Conservation (phyloP, 352 stramenopile genomes). For the Globisporangium mamillatum region DNA sequence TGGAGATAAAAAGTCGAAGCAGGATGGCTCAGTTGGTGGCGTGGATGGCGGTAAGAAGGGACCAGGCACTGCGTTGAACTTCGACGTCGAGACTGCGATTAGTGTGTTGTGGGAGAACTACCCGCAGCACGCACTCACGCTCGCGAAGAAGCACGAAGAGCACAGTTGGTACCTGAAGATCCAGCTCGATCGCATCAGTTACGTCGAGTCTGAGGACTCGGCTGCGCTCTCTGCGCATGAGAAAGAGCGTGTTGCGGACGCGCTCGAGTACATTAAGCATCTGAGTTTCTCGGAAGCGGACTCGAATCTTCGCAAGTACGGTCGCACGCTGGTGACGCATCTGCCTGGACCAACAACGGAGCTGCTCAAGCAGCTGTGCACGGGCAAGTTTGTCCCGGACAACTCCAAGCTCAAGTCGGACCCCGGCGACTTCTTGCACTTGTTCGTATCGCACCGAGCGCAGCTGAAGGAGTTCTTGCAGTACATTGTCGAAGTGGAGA, state of each 20-base stretch:
- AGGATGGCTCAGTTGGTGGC: slow-evolving; percentile 15
- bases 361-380: slow-evolving; percentile 89
- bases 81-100: slow-evolving; percentile 92
- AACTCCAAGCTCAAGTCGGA: slow-evolving; percentile 71
- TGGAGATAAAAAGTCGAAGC: slow-evolving; percentile 19
- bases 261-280: slow-evolving; percentile 89
- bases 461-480: slow-evolving; percentile 88
- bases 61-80: slow-evolving; percentile 50
- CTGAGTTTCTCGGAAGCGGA: slow-evolving; percentile 84
- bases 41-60: slow-evolving; percentile 27
- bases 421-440: slow-evolving; percentile 87
- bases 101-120: slow-evolving; percentile 92
- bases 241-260: slow-evolving; percentile 84
- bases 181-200: slow-evolving; percentile 89
- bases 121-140: slow-evolving; percentile 83
- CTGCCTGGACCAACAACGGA: slow-evolving; percentile 87
- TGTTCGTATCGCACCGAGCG: slow-evolving; percentile 90
- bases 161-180: slow-evolving; percentile 93
- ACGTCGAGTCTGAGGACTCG: slow-evolving; percentile 78
- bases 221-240: slow-evolving; percentile 63
- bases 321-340: slow-evolving; percentile 85
- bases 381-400: slow-evolving; percentile 64
- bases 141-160: slow-evolving; percentile 89
- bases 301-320: slow-evolving; percentile 86
- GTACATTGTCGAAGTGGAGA: slow-evolving; percentile 89